Evolutionary conservation across 768 basidiomycete genomes (phyloP), one percentile per base, ranked within the genome.

Genomic region (Pleurotus giganteus): DNA sequence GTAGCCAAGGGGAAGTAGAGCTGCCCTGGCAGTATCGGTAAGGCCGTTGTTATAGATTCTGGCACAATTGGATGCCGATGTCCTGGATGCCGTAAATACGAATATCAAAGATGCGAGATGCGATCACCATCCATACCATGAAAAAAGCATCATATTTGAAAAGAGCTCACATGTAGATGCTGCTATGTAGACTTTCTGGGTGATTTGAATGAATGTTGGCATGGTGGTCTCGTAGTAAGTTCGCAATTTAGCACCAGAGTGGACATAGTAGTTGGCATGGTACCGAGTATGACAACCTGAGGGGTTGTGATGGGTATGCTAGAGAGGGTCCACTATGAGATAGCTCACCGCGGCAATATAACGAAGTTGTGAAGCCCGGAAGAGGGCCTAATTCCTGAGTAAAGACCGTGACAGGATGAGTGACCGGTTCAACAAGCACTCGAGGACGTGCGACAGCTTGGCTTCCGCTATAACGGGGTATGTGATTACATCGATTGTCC

Each of bases 21-120:
- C 19, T 6, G 34, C 19, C 1, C 56, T n/a, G 13, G 47, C 7
- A 7, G 13, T 8, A 19, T 59, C 43, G 4, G 43, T 24, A 2
- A 63, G 24, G 4, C 56, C 55, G 13, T 57, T 41, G 47, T 69
- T 67, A 49, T 70, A 70, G 12, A 67, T 67, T 1, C 63, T 55
- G 0, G 68, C 70, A 34, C 65, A 66, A 49, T 69, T 69, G 1
- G 64, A 61, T 15, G 60, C 66, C 1, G 69, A 72, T 2, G 59
- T 60, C 63, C 66, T 34, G 15, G 61, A 31, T 19, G 4, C 11
- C 36, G 29, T 51, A 12, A 24, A 53, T 53, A 44, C 34, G 36
- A 19, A 39, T 37, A 50, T 37, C 17, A 47, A 46, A 47, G n/a
- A 23, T 8, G n/a, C 50, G 43, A 11, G 19, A 17, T 34, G 4